Conservation (phyloP, 176 grass and related monocot species). For the Metroxylon sagu region DNA sequence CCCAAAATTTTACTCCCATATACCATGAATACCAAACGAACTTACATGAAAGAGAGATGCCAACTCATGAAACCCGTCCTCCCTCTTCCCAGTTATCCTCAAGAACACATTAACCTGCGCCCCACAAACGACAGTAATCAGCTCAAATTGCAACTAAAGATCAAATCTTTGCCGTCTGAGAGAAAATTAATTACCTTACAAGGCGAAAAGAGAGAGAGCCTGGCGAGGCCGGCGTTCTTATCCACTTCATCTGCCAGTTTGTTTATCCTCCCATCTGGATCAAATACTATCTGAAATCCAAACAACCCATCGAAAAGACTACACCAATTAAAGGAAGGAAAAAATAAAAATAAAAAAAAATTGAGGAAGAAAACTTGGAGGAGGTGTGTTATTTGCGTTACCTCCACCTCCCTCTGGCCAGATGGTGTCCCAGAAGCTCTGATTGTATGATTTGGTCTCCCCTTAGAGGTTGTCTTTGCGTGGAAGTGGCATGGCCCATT, state of each 20-base stretch:
- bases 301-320: conserved; percentile 2
- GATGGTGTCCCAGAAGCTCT: conserved; percentile 35
- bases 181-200: conserved; percentile 56
- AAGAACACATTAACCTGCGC: conserved; percentile 90
- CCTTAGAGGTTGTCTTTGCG: not conserved
- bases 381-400: conserved; percentile 7
- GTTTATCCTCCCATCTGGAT: conserved; percentile 60
- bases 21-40: not conserved
- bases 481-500: conserved; percentile 6
- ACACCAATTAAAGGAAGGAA: conserved; percentile 3
- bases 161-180: not conserved
- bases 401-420: conserved; percentile 70
- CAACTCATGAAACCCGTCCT: conserved; percentile 83
- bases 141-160: not conserved
- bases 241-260: conserved; percentile 76
- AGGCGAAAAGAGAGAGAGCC: conserved; percentile 87
- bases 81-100: conserved; percentile 87
- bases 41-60: conserved; percentile 98
- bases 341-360: not conserved
- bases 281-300: conserved; percentile 44
- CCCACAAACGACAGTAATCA: not conserved
- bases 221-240: conserved; percentile 47
- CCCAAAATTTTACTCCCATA: no score
- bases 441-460: conserved; percentile 19
- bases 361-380: not conserved